Evolutionary conservation across 352 stramenopile species (phyloP).

Genomic region (Globisporangium orthogonon): DNA sequence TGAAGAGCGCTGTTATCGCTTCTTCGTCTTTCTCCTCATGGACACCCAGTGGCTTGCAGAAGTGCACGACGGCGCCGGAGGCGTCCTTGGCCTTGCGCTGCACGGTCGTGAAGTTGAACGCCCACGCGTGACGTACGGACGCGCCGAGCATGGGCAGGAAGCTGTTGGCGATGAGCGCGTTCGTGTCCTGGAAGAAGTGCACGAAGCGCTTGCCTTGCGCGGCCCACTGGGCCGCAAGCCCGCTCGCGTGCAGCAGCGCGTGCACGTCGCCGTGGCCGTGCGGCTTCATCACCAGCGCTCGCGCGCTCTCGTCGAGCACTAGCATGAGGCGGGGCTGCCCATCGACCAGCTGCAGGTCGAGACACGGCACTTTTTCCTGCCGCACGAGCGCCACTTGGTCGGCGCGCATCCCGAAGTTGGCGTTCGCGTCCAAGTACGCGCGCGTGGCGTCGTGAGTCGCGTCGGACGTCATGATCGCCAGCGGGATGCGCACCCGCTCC

Average conservation of each 20-base stretch:
- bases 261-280: constrained; percentile 99
- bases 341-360: constrained; percentile 21
- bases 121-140: constrained; percentile 71
- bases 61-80: constrained; percentile 52
- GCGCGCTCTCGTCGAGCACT: constrained; percentile 32
- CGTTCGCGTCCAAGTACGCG: constrained; percentile 85
- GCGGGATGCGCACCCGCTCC: constrained; percentile 54
- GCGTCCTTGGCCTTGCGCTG: constrained; percentile 93
- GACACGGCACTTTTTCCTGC: constrained; percentile 95
- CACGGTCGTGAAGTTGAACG: constrained; percentile 92
- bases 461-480: constrained; percentile 98
- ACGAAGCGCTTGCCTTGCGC: constrained; percentile 85
- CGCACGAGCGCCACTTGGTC: constrained; percentile 94
- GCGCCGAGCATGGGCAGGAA: constrained; percentile 88
- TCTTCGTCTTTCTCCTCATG: background rate
- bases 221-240: constrained; percentile 65
- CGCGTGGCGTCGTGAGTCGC: constrained; percentile 92
- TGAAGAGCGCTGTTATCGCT: constrained; percentile 34
- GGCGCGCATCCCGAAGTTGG: constrained; percentile 92
- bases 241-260: constrained; percentile 82
- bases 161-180: constrained; percentile 93
- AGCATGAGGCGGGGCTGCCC: constrained; percentile 40
- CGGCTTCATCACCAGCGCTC: constrained; percentile 89
- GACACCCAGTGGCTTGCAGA: constrained; percentile 14
- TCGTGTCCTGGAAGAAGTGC: constrained; percentile 97